These are phyloP conservation scores for Tolypocladium pustulatum DNA, from an alignment of 2,329 filamentous ascomycete genomes.

Conservation along the genomic window DNA sequence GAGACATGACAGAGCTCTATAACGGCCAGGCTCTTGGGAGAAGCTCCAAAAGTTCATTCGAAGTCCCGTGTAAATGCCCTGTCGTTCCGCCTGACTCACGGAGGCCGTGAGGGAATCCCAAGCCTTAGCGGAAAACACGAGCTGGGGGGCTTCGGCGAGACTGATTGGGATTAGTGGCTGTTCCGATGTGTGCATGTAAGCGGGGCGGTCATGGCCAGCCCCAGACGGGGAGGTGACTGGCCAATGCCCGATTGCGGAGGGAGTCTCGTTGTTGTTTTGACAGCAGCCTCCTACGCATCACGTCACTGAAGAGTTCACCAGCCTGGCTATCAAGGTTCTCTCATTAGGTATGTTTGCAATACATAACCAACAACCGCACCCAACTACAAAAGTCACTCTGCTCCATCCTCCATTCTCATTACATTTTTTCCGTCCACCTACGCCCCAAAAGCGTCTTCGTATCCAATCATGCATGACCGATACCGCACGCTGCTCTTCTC, in stretches of 20 bases:
- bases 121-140: not conserved
- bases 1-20: not conserved
- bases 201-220: not conserved
- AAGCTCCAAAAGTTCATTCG: not conserved
- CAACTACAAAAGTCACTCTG: not conserved
- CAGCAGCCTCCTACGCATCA: too few relatives aligned
- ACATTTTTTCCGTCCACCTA: constrained; percentile 11
- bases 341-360: not conserved
- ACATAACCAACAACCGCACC: not conserved
- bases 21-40: not conserved
- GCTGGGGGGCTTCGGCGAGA: constrained; percentile 2
- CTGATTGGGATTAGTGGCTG: constrained; percentile 3
- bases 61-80: not conserved
- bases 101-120: not conserved
- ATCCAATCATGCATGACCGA: constrained; percentile 64
- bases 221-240: not conserved
- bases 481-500: constrained; percentile 63
- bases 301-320: too few relatives aligned
- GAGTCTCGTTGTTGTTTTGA: not conserved
- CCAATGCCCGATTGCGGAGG: not conserved
- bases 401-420: not conserved
- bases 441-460: constrained; percentile 55
- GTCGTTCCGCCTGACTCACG: not conserved
- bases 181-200: not conserved
- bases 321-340: not conserved